Conservation (phyloP, 805 yeast genomes). For the Starmerella scarabaei region DNA sequence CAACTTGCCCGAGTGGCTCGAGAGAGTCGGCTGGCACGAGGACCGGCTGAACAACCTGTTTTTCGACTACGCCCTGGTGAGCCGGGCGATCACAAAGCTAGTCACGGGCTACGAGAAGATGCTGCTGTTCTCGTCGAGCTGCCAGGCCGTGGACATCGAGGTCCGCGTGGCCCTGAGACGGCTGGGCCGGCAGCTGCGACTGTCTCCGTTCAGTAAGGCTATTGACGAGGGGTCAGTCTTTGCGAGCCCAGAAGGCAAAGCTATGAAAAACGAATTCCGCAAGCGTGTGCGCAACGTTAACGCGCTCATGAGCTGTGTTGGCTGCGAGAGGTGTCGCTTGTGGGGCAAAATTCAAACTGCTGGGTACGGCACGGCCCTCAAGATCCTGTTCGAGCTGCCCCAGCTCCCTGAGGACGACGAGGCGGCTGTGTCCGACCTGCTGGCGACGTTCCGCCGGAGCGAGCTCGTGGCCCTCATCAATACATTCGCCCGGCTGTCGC, state of each 20-base stretch:
- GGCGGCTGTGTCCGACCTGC: constrained; percentile 36
- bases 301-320: constrained; percentile 94
- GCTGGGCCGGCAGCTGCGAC: constrained; percentile 28
- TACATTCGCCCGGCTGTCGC: constrained; percentile 84
- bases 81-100: constrained; percentile 66
- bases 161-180: constrained; percentile 35
- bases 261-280: constrained; percentile 73
- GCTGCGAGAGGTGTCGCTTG: constrained; percentile 91
- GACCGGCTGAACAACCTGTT: constrained; percentile 83
- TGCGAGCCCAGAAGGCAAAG: constrained; percentile 29
- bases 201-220: constrained; percentile 24
- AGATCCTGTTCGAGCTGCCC: constrained; percentile 68
- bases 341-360: constrained; percentile 98
- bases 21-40: constrained; percentile 77
- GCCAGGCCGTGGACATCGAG: constrained; percentile 32
- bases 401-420: constrained; percentile 35
- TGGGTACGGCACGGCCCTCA: constrained; percentile 94
- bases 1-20: constrained; percentile 66
- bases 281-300: constrained; percentile 78
- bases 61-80: constrained; percentile 79
- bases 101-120: constrained; percentile 37
- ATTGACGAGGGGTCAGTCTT: constrained; percentile 42
- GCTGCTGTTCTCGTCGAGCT: constrained; percentile 36
- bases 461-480: constrained; percentile 85
- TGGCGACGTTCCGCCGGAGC: constrained; percentile 50